Base-by-base conservation (phyloP, 352 stramenopile species). In the Phytopythium aichiense region DNA sequence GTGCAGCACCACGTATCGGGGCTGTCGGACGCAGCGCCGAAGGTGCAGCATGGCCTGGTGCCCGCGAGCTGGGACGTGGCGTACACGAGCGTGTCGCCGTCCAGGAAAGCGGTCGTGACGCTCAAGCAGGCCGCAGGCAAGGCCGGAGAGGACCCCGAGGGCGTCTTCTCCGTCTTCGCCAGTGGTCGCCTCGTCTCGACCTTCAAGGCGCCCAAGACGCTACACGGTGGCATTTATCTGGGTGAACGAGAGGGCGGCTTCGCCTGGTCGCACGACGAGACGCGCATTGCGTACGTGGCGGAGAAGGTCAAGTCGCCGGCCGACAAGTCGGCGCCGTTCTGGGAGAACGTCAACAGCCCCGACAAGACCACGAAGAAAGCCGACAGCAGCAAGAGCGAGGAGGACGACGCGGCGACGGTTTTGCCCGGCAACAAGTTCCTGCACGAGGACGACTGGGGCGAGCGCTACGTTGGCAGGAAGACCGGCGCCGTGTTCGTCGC, bases 401-500 rank as follows among this genome's bases (percentile, higher is more conserved):
- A 65, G 2, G 58, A 58, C 3, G 48, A 61, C 2, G 55, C 25
- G 22, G 55, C 6, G 12, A 63, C 60, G 0, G 57, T 62, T 13
- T 46, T 76, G 5, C 70, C 73, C 13, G 79, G 81, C 8, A 64
- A 64, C 56, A 88, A 93, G 68, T 96, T 84, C 60, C 76, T 87
- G 48, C 76, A 79, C 38, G 64, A 89, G 38, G 79, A 92, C 23
- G 87, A 96, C 62, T 94, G 84, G 82, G 88, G 88, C 20, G 88
- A 96, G 67, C 85, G 89, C 49, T 94, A 94, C 62, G 81, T 85
- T 9, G 87, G 80, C 43, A 88, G 92, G 61, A 81, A 83, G 64
- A 88, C 73, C 1, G 78, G 76, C 30, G 71, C 66, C 2, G 79
- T 95, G 50, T 95, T 91, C 63, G 43, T 92, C 22, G 75, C 83